Evolutionary conservation across 2,329 filamentous ascomycete species (phyloP).

Genomic region (Colletotrichum cordylinicola): DNA sequence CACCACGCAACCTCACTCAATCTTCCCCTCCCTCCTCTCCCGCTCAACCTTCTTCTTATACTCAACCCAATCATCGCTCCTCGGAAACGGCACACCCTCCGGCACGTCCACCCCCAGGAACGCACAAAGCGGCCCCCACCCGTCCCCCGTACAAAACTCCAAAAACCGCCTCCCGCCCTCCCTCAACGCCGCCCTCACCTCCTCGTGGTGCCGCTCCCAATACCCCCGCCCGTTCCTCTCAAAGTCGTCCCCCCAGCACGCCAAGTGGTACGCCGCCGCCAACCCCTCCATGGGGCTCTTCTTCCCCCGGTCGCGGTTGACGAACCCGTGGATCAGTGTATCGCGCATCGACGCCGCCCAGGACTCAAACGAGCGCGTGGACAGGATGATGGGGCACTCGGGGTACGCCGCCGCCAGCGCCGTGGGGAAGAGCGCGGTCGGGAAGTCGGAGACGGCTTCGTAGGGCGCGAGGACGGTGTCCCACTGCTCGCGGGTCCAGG

Average conservation of each 20-base stretch:
- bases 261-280: constrained; percentile 28
- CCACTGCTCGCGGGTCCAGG: constrained; percentile 34
- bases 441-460: constrained; percentile 30
- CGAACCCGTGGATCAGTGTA: constrained; percentile 30
- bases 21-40: constrained; percentile 9
- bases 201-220: constrained; percentile 30
- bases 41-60: constrained; percentile 31
- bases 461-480: constrained; percentile 39
- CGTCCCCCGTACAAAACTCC: constrained; percentile 29
- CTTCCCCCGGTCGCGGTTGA: constrained; percentile 10
- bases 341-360: constrained; percentile 56
- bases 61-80: constrained; percentile 33
- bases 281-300: constrained; percentile 28
- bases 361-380: constrained; percentile 61
- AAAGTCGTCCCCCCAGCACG: constrained; percentile 35
- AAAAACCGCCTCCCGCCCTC: constrained; percentile 26
- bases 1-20: not conserved
- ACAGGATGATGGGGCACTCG: constrained; percentile 66
- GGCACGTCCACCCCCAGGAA: constrained; percentile 30
- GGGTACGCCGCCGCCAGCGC: constrained; percentile 68
- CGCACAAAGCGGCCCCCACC: constrained; percentile 32
- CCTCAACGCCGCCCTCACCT: constrained; percentile 22
- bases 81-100: constrained; percentile 26
- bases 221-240: constrained; percentile 23
- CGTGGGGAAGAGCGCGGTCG: constrained; percentile 49